Base-by-base conservation (phyloP, 768 basidiomycete species). In the Tricholoma terreum region DNA sequence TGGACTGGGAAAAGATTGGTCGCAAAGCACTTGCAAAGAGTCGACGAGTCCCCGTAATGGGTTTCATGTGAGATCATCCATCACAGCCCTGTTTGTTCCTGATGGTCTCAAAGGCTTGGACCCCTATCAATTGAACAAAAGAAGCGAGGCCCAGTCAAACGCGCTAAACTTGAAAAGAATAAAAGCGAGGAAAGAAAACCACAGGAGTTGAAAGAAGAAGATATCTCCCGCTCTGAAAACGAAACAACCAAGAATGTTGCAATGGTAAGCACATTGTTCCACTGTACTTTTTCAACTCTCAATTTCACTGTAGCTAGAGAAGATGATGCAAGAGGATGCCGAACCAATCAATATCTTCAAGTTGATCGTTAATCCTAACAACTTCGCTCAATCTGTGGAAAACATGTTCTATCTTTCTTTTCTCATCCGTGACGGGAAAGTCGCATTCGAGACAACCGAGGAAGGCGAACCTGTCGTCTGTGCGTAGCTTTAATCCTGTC, bases 361-460 rank as follows among this genome's bases (percentile, higher is more conserved):
- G 58, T 90, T 98, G 66, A 79, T 98, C 53, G 77, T 97, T 60
- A 96, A 99, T 67, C 97, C 97, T 11, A 72, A 87, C 27, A 86
- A 90, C 64, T 99, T 92, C 67, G 89, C 87, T 0, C 96, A 99
- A 68, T 92, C 91, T 0, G 93, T 98, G 12, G 97, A 99, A 73
- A 99, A 99, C 69, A 77, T 96, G 21, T 98, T 99, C 70, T 94
- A 97, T 66, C 79, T 96, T 2, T 93, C 92, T 0, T 98, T 99
- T 74, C 79, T 97, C 59, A 90, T 97, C 46, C 82, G 90, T 30
- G 91, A 95, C 61, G 93, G 89, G 2, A 82, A 84, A 65, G 91
- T 86, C 57, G 87, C 87, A 10, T 76, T 92, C 27, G 88, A 93
- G 61, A 80, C 82, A 6, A 75, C 80, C 31, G 76, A 83, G 7